A percentile compares a stretch with the other conserved stretches of the same genome.
phyloP scores from a whole-genome alignment of 192 early-diverging fungal genomes.

The Linnemannia elongata region DNA sequence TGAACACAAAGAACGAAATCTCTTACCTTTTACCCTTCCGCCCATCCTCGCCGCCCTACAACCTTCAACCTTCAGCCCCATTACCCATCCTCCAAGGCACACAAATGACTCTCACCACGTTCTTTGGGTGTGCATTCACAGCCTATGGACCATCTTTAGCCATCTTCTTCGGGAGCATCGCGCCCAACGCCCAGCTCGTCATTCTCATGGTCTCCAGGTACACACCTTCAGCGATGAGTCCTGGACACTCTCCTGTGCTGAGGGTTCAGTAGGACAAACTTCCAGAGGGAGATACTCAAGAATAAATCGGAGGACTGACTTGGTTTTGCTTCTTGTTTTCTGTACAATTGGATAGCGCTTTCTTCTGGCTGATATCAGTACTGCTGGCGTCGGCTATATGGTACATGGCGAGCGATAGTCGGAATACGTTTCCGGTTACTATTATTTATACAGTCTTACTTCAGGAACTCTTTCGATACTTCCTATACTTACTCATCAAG shows the following conservation, averaged over 20 bases:
- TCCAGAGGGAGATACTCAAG: neutral
- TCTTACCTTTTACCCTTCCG: neutral
- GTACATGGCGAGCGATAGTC: constrained; percentile 64
- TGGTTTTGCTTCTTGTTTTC: neutral
- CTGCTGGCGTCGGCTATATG: constrained; percentile 81
- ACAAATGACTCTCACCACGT: constrained; percentile 73
- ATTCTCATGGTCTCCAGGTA: constrained; percentile 83
- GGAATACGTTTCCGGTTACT: constrained; percentile 58
- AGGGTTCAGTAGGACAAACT: neutral
- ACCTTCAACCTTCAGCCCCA: neutral
- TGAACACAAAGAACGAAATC: neutral
- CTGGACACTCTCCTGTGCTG: neutral
- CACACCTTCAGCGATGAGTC: neutral
- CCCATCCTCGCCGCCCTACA: neutral
- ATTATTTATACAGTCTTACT: constrained; percentile 72
- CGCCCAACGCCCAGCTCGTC: constrained; percentile 77
- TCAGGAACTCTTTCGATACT: constrained; percentile 79
- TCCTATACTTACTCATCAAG: constrained; percentile 70
- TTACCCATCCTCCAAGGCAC: neutral
- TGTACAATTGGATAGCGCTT: constrained; percentile 66
- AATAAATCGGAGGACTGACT: neutral
- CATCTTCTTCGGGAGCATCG: constrained; percentile 80
- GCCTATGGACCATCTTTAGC: constrained; percentile 82
- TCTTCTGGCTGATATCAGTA: constrained; percentile 86
- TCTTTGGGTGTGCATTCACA: constrained; percentile 79